Conservation (phyloP, 768 basidiomycete species). For the Chlorophyllum brunneum region DNA sequence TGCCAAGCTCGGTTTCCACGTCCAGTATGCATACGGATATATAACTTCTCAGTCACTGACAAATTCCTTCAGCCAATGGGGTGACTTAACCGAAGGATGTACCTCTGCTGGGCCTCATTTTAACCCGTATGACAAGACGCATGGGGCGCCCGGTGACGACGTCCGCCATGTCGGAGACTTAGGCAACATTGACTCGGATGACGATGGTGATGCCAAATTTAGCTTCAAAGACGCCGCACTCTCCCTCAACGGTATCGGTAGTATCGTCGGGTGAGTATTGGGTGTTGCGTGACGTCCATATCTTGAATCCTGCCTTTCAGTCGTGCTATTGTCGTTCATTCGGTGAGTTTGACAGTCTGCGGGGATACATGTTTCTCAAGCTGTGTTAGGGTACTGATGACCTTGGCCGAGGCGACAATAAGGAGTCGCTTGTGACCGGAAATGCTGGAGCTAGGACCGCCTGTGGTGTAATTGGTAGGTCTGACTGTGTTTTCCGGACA, state of each 20-base stretch:
- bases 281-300: not conserved
- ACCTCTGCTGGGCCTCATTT: constrained; percentile 70
- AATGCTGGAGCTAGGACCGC: constrained; percentile 76
- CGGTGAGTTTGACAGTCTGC: constrained; percentile 31
- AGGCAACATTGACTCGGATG: constrained; percentile 69
- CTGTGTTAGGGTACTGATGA: constrained; percentile 65
- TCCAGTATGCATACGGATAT: constrained; percentile 54
- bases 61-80: constrained; percentile 31
- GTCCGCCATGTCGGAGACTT: constrained; percentile 71
- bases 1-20: constrained; percentile 69
- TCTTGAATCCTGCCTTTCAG: constrained; percentile 25
- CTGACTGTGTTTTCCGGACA: no score
- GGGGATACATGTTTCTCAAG: not conserved
- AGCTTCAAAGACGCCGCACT: constrained; percentile 56
- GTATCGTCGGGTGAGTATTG: constrained; percentile 58
- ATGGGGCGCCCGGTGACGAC: constrained; percentile 56
- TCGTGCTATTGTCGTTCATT: constrained; percentile 74
- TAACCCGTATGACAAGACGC: constrained; percentile 64
- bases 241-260: constrained; percentile 62
- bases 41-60: not conserved
- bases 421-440: constrained; percentile 73
- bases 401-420: constrained; percentile 63
- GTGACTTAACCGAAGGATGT: constrained; percentile 67
- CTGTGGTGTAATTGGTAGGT: constrained; percentile 80
- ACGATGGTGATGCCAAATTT: constrained; percentile 52